Percentiles rank a stretch among this genome's conserved stretches.
These are phyloP conservation scores for Aurantiochytrium sp. DNA, from an alignment of 108 stramenopile species.

Conservation along the genomic window DNA sequence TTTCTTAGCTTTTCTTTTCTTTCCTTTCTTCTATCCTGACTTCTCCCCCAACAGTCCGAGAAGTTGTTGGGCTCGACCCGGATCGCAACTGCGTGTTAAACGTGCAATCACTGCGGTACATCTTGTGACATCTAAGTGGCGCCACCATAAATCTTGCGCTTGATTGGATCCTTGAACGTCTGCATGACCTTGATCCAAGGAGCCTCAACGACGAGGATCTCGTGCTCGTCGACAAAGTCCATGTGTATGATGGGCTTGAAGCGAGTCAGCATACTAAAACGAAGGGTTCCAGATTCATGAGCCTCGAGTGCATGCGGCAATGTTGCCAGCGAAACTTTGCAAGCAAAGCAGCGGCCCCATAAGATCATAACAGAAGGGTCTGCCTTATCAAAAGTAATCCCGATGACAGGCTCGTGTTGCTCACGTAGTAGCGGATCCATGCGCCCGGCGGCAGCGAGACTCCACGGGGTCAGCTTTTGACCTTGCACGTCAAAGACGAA, in stretches of 20 bases:
- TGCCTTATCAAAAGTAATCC: neutral
- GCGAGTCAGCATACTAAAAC: neutral
- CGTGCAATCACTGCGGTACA: no score
- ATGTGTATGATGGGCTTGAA: neutral
- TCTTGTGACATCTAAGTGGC: neutral
- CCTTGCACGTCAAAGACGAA: neutral
- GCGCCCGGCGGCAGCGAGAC: neutral
- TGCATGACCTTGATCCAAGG: slow-evolving; percentile 11
- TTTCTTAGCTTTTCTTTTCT: neutral
- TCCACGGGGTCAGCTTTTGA: neutral
- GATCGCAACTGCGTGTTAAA: no score
- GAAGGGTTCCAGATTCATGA: neutral
- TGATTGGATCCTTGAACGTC: neutral
- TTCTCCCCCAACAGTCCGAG: neutral
- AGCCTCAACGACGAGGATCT: neutral
- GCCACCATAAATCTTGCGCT: neutral
- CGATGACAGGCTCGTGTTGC: neutral
- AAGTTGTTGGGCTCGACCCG: no score
- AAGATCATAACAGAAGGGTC: neutral
- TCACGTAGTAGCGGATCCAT: neutral
- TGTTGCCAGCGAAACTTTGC: neutral
- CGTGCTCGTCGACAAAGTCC: neutral
- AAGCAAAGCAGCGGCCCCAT: neutral
- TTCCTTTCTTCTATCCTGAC: neutral
- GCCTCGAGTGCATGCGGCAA: neutral